Conservation (phyloP, 2,329 filamentous ascomycete species). For the Aspergillus udagawae region DNA sequence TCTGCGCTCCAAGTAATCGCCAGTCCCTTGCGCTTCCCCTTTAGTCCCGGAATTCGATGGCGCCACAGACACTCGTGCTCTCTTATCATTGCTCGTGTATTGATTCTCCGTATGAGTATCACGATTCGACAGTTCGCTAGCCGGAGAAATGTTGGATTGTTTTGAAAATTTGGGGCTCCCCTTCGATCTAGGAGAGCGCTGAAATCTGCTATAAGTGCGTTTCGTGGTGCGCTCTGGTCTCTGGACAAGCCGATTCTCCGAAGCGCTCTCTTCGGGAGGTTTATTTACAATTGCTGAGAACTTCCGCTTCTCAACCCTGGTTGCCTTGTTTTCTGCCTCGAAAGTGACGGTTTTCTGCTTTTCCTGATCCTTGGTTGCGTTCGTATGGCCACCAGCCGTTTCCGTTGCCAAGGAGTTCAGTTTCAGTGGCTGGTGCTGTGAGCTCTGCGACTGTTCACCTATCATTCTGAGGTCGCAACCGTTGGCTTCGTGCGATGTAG, state of each 20-base stretch:
- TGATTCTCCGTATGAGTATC: constrained; percentile 1
- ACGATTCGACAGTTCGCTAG: not conserved
- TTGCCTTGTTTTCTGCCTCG: constrained; percentile 3
- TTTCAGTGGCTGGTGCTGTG: not conserved
- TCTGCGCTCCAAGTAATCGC: constrained; percentile 23
- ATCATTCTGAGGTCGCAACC: not conserved
- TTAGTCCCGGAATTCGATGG: constrained; percentile 4
- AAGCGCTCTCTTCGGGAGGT: not conserved
- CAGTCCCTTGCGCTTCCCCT: constrained; percentile 13
- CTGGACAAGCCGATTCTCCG: not conserved
- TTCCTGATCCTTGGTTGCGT: not conserved
- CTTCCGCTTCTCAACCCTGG: constrained; percentile 4
- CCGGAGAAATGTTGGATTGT: not conserved
- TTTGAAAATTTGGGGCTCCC: not conserved
- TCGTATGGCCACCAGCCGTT: not conserved
- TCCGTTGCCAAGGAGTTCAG: not conserved
- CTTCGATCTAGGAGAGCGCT: constrained; percentile 1
- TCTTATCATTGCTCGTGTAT: constrained; percentile 10
- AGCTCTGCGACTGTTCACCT: not conserved
- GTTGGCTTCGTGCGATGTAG: not conserved
- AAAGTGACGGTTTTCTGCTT: constrained; percentile 27
- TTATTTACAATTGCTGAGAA: not conserved
- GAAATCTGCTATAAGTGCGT: constrained; percentile 18
- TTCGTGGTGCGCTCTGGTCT: constrained; percentile 6
- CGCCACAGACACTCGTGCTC: constrained; percentile 6